Evolutionary conservation across 2,329 filamentous ascomycete species (phyloP).

Genomic region (Epichloe sylvatica): DNA sequence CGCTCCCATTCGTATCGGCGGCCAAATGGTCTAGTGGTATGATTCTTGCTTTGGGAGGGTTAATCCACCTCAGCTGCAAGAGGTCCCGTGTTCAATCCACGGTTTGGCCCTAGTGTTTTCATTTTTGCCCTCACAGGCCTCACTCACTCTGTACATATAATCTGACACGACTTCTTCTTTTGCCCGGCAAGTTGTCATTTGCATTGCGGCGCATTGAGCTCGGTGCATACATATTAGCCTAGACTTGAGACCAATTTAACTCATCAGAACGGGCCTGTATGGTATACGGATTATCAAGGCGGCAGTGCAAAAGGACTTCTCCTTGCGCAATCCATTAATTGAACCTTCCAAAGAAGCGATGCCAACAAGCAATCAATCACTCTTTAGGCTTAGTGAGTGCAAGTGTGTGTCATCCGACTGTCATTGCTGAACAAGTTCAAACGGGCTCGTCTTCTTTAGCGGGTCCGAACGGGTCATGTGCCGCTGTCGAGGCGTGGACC

Average conservation of each 20-base stretch:
- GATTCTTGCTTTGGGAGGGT: slow-evolving; percentile 20
- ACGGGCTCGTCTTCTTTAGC: not conserved
- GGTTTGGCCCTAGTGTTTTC: slow-evolving; percentile 13
- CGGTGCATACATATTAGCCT: not conserved
- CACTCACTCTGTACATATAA: not conserved
- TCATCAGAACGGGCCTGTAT: no score
- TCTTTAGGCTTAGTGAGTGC: no score
- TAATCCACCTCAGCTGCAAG: slow-evolving; percentile 12
- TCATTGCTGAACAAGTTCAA: not conserved
- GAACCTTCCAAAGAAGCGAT: no score
- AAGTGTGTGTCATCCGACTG: no score
- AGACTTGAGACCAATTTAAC: not conserved
- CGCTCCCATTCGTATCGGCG: not conserved
- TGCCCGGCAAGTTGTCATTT: not conserved
- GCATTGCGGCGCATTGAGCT: not conserved
- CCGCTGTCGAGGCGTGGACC: not conserved
- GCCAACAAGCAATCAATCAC: no score
- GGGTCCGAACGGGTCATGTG: not conserved
- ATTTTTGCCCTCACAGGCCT: slow-evolving; percentile 5
- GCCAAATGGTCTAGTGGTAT: slow-evolving; percentile 21
- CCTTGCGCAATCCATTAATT: no score
- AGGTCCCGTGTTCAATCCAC: slow-evolving; percentile 22
- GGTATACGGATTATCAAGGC: no score
- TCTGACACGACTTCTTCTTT: not conserved
- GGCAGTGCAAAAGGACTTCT: no score